Conservation (phyloP, 306 rosid genomes). For the Malus sieversii region DNA sequence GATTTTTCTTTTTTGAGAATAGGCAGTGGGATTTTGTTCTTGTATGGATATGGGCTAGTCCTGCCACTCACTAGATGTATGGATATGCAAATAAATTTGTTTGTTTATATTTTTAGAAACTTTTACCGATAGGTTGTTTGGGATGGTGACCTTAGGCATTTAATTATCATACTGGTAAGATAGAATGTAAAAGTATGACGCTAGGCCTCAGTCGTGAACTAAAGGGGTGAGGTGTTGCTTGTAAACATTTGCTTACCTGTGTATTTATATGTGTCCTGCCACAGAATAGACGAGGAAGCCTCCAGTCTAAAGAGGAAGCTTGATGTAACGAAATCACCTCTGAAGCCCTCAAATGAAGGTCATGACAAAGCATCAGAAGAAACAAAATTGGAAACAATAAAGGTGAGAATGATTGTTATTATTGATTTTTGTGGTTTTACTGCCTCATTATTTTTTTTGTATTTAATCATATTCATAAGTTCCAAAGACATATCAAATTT, state of each 20-base stretch:
- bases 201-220: background rate
- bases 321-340: conserved; percentile 41
- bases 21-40: background rate
- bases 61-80: background rate
- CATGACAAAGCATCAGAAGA: conserved; percentile 43
- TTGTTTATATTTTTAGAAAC: background rate
- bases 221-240: background rate
- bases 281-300: conserved; percentile 79
- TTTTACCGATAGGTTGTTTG: background rate
- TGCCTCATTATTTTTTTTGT: background rate
- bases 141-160: background rate
- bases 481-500: background rate
- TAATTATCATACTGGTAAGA: background rate
- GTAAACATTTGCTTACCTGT: background rate
- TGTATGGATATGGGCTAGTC: background rate
- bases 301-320: conserved; percentile 64
- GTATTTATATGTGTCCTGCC: conserved; percentile 19
- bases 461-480: background rate
- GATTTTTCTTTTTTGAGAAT: background rate
- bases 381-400: conserved; percentile 53
- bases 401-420: conserved; percentile 40
- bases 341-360: conserved; percentile 37
- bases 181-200: background rate
- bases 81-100: background rate
- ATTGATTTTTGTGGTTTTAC: background rate